Evolutionary conservation across 495 filamentous ascomycete genomes (phyloP), one percentile per base, ranked within the genome.

Genomic region (Pyrenula massariospora): DNA sequence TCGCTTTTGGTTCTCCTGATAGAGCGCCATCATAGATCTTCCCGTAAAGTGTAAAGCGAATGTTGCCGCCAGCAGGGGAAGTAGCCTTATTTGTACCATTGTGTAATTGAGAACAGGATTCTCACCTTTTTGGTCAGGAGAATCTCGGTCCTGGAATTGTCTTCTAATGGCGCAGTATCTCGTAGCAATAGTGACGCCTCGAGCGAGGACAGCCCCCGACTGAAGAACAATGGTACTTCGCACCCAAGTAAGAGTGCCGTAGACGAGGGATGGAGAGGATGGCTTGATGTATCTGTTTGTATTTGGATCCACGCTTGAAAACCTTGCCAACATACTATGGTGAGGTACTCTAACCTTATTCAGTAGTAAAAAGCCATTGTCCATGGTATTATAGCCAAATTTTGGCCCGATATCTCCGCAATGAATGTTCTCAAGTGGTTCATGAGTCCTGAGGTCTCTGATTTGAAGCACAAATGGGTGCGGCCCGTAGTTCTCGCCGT

Each of bases 391-490:
- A 65, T 85, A 85, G 2, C 84, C 85, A 57, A 85, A 84, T 64
- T 88, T 88, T 24, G 84, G 85, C 2, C 86, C 87, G 63, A 89
- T 86, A 56, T 88, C 84, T 12, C 86, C 86, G 2, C 88, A 78
- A 51, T 84, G 78, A 52, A 89, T 68, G 54, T 85, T 84, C 59
- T 86, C 79, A 52, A 89, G 65, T 0, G 85, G 84, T 62, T 85
- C 71, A 60, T 89, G 85, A 3, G 84, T 87, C 65, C 83, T 68
- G 63, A 86, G 63, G 59, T 87, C 83, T 58, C 86, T 75, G 62
- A 90, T 78, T 61, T 87, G 86, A 22, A 88, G 84, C 2, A 90
- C 79, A 63, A 90, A 89, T 11, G 86, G 84, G 60, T 89, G 86
- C 22, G 86, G 85, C 1, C 86, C 86, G 58, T 79, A 82, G 42